Conservation (phyloP, 176 grass and related monocot genomes). For the Calamus simplicifolius region DNA sequence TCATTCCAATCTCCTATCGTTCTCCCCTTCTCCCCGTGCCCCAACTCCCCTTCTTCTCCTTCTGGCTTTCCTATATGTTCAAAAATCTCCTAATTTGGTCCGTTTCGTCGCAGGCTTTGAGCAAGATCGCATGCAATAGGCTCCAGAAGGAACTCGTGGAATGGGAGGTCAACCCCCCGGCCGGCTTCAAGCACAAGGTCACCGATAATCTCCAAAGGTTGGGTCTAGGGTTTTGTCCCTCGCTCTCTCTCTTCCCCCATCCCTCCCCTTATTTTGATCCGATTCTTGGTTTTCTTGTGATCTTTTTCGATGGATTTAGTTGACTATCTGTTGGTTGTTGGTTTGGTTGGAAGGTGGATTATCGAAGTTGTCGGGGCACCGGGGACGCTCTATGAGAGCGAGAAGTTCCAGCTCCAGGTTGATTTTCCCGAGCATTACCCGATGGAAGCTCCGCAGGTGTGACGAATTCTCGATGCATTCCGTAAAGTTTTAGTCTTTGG, state of each 20-base stretch:
- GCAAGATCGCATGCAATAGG: slow-evolving; percentile 81
- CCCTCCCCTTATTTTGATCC: neutral
- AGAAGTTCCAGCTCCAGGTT: slow-evolving; percentile 77
- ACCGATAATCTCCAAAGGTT: slow-evolving; percentile 82
- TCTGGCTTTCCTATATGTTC: too few relatives aligned
- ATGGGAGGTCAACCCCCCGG: slow-evolving; percentile 68
- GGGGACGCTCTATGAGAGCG: slow-evolving; percentile 57
- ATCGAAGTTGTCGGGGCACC: slow-evolving; percentile 68
- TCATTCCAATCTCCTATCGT: neutral
- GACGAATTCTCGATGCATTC: neutral
- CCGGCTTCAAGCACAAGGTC: slow-evolving; percentile 68
- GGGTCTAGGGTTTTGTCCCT: neutral
- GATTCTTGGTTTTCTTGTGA: neutral
- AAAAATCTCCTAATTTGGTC: too few relatives aligned
- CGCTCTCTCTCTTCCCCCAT: too few relatives aligned
- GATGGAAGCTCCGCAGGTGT: slow-evolving; percentile 92
- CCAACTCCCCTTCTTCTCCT: neutral
- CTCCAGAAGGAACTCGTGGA: slow-evolving; percentile 87
- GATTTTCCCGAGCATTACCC: slow-evolving; percentile 98
- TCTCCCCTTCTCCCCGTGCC: neutral
- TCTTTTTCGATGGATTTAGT: neutral
- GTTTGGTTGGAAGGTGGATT: slow-evolving; percentile 47
- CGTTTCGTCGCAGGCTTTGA: slow-evolving; percentile 45
- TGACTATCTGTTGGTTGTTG: too few relatives aligned
- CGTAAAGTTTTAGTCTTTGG: neutral